Evolutionary conservation across 2,329 filamentous ascomycete species (phyloP).

Genomic region (Sporothrix pallida): DNA sequence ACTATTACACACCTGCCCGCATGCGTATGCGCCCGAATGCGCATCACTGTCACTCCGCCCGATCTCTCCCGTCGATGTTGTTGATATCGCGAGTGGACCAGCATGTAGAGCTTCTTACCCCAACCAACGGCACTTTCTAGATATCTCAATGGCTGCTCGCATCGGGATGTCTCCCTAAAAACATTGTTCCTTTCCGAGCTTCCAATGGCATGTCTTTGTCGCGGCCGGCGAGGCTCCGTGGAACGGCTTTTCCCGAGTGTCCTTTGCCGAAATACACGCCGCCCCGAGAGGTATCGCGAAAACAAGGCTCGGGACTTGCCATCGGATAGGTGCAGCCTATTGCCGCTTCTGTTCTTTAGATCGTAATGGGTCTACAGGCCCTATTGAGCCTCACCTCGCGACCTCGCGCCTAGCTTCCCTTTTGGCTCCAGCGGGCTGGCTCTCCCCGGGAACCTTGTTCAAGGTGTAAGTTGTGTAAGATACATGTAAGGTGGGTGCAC

Average conservation of each 20-base stretch:
- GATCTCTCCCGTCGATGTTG: not conserved
- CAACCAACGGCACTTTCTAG: not conserved
- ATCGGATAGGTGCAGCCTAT: not conserved
- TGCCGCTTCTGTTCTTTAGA: not conserved
- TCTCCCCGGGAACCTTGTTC: conserved; percentile 1
- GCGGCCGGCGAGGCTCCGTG: conserved; percentile 13
- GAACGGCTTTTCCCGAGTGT: conserved; percentile 1
- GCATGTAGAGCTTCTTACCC: not conserved
- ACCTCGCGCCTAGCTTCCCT: conserved; percentile 19
- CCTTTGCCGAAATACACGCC: conserved; percentile 23
- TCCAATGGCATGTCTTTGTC: not conserved
- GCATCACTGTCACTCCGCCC: not conserved
- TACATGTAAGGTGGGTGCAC: not conserved
- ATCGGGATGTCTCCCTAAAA: not conserved
- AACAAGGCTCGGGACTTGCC: not conserved
- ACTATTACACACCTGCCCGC: too few relatives aligned
- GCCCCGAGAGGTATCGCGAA: not conserved
- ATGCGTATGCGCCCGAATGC: not conserved
- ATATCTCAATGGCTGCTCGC: not conserved
- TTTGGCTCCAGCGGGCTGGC: conserved; percentile 6
- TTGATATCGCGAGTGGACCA: not conserved
- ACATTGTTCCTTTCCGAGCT: not conserved
- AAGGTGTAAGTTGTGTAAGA: not conserved
- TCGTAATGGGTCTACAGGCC: not conserved
- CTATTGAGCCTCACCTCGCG: conserved; percentile 19